These are phyloP conservation scores for Comarum palustre DNA, from an alignment of 306 rosid species.

Conservation along the genomic window DNA sequence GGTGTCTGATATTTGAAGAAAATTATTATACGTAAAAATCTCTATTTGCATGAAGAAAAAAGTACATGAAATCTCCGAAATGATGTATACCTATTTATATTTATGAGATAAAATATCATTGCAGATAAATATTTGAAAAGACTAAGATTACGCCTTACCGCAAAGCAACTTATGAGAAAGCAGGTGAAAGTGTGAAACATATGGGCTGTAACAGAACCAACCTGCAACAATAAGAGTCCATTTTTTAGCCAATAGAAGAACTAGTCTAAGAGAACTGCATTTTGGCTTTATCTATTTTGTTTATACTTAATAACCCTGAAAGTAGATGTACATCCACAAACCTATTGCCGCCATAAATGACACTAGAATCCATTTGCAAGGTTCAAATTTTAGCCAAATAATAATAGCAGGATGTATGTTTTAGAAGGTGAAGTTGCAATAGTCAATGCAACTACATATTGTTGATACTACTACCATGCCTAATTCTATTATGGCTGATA, in stretches of 20 bases:
- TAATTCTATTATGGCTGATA: constrained; percentile 14
- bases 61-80: too few species aligned
- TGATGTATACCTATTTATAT: too few species aligned
- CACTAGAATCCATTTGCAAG: too few species aligned
- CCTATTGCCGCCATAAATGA: too few species aligned
- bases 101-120: too few species aligned
- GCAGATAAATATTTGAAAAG: not conserved
- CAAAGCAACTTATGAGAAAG: constrained; percentile 71
- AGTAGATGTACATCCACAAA: not conserved
- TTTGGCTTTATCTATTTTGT: not conserved
- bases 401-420: constrained; percentile 98
- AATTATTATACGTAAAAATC: too few species aligned
- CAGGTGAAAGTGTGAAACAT: constrained; percentile 64
- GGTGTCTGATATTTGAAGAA: too few species aligned
- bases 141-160: constrained; percentile 45
- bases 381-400: constrained; percentile 99
- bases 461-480: constrained; percentile 93
- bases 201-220: constrained; percentile 53
- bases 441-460: constrained; percentile 76
- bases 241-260: constrained; percentile 7
- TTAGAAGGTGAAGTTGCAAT: constrained; percentile 98
- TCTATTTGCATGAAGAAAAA: too few species aligned
- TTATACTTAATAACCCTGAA: not conserved
- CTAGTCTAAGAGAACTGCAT: not conserved
- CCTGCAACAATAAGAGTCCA: too few species aligned